phyloP scores from a whole-genome alignment of 306 rosid species.

The Inga leiocalycina region DNA sequence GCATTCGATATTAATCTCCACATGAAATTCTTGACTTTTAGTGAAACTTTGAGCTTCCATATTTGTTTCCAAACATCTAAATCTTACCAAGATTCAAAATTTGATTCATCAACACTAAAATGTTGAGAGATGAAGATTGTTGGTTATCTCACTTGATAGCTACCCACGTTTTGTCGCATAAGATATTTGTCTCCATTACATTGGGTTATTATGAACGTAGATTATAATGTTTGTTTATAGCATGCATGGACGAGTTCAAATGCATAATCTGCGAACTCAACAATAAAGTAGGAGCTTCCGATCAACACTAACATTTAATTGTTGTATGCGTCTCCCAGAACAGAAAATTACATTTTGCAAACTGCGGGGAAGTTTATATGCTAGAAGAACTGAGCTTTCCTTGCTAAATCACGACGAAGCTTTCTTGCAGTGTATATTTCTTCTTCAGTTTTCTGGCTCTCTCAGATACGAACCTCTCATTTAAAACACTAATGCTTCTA shows the following conservation, averaged over 20 bases:
- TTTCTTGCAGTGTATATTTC: neutral
- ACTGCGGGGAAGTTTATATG: neutral
- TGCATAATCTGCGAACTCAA: too few relatives aligned
- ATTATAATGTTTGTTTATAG: neutral
- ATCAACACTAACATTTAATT: neutral
- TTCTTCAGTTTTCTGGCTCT: slow-evolving; percentile 8
- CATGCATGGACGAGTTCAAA: neutral
- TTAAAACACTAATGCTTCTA: neutral
- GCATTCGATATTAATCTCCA: too few relatives aligned
- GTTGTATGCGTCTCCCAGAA: slow-evolving; percentile 5
- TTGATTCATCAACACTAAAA: neutral
- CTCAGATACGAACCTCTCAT: neutral
- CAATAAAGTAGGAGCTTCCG: neutral
- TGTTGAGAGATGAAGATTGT: neutral
- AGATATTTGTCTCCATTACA: neutral
- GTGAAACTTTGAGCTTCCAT: too few relatives aligned
- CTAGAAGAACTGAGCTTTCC: neutral
- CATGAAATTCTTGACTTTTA: too few relatives aligned
- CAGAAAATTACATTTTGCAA: slow-evolving; percentile 12
- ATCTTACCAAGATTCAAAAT: neutral
- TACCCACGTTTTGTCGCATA: neutral
- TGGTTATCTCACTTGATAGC: neutral
- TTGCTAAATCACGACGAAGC: neutral
- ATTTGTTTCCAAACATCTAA: neutral
- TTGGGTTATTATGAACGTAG: neutral